A percentile compares a stretch with the other conserved stretches of the same genome.
These are phyloP conservation scores for Sugiyamaella chiloensis DNA, from an alignment of 805 yeast species.

Conservation along the genomic window DNA sequence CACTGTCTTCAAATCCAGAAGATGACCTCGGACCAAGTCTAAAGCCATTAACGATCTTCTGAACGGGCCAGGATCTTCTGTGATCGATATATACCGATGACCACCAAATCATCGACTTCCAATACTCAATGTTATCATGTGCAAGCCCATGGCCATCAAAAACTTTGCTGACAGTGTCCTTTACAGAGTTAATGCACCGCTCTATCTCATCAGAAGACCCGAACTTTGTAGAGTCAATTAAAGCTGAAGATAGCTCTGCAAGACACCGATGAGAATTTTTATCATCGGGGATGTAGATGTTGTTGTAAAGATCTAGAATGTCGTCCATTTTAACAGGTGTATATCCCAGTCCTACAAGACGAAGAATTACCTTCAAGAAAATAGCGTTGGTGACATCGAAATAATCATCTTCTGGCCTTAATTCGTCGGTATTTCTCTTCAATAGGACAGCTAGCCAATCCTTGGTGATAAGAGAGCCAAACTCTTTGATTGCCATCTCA, in stretches of 20 bases:
- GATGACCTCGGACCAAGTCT: slow-evolving; percentile 38
- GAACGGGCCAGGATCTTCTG: slow-evolving; percentile 59
- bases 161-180: slow-evolving; percentile 37
- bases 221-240: slow-evolving; percentile 41
- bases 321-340: slow-evolving; percentile 48
- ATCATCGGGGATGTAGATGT: slow-evolving; percentile 59
- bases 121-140: slow-evolving; percentile 68
- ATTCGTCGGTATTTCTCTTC: slow-evolving; percentile 58
- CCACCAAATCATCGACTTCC: slow-evolving; percentile 79
- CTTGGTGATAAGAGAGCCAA: slow-evolving; percentile 48
- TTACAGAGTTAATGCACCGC: slow-evolving; percentile 8
- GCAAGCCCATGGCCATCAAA: slow-evolving; percentile 50
- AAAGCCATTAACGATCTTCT: slow-evolving; percentile 45
- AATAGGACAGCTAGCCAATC: slow-evolving; percentile 58
- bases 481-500: slow-evolving; percentile 35
- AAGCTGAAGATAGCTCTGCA: slow-evolving; percentile 67
- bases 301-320: slow-evolving; percentile 47
- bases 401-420: slow-evolving; percentile 48
- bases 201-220: slow-evolving; percentile 15
- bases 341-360: slow-evolving; percentile 46
- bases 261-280: slow-evolving; percentile 71
- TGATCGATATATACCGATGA: slow-evolving; percentile 52
- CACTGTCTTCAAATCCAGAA: slow-evolving; percentile 62
- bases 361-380: slow-evolving; percentile 49
- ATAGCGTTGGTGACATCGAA: slow-evolving; percentile 66